A percentile compares a stretch with the other conserved stretches of the same genome.
Conservation (phyloP, 305 asterid genomes). For the Fraxinus baroniana region DNA sequence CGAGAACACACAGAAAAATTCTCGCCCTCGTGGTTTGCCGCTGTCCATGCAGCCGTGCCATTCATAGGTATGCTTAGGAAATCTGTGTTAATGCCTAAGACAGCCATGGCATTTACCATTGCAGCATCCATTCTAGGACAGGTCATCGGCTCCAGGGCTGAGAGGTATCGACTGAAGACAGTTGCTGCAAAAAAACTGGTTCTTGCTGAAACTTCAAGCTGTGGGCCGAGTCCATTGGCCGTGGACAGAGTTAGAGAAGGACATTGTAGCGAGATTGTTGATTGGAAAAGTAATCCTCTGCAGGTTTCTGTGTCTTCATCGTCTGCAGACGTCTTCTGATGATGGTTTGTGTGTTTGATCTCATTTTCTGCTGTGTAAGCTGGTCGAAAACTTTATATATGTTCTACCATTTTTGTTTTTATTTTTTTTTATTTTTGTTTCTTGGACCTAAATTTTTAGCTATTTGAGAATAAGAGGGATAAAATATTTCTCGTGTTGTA, state of each 20-base stretch:
- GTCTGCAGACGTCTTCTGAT: constrained; percentile 36
- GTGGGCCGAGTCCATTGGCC: constrained; percentile 21
- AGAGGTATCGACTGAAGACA: constrained; percentile 62
- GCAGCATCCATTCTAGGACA: constrained; percentile 83
- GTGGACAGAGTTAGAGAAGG: constrained; percentile 34
- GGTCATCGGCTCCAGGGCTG: constrained; percentile 88
- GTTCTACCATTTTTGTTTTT: not conserved
- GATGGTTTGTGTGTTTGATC: constrained; percentile 25
- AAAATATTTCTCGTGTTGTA: not conserved
- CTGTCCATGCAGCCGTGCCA: constrained; percentile 88
- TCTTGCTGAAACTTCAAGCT: constrained; percentile 23
- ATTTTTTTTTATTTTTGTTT: not conserved
- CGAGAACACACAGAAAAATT: constrained; percentile 80
- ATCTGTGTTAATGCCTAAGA: constrained; percentile 71
- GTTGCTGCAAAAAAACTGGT: constrained; percentile 32
- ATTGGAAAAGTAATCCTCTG: constrained; percentile 38
- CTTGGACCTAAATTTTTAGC: not conserved
- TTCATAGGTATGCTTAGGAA: constrained; percentile 83
- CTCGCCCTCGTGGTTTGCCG: constrained; percentile 75
- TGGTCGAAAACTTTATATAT: not conserved
- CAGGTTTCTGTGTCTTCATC: constrained; percentile 39
- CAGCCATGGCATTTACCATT: constrained; percentile 83
- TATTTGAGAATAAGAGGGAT: not conserved
- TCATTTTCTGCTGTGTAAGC: not conserved
- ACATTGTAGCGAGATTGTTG: constrained; percentile 39